Evolutionary conservation across 2,329 filamentous ascomycete species (phyloP).

Genomic region (Diaporthe vaccinii): DNA sequence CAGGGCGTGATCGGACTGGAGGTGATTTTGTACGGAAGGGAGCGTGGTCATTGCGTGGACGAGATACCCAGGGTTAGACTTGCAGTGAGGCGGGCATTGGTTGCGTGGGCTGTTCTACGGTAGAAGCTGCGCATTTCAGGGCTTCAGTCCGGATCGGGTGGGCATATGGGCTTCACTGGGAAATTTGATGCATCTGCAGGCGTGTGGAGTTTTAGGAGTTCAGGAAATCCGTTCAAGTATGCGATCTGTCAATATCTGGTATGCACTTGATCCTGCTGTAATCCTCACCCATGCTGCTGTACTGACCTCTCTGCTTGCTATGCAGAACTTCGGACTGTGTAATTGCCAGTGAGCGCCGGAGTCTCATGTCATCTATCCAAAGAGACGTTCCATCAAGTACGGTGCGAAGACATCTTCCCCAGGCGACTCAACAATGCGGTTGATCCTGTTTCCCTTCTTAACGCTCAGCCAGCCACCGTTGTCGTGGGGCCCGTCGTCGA

Average conservation of each 20-base stretch:
- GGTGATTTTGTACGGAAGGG: not conserved
- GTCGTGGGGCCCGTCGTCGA: slow-evolving; percentile 75
- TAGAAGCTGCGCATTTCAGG: not conserved
- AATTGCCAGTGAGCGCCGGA: not conserved
- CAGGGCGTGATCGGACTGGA: not conserved
- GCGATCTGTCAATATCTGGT: slow-evolving; percentile 10
- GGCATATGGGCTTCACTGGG: slow-evolving; percentile 24
- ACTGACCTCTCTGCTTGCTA: not conserved
- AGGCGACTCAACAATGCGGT: slow-evolving; percentile 78
- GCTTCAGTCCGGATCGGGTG: slow-evolving; percentile 9
- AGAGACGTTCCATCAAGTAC: slow-evolving; percentile 75
- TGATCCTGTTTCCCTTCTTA: slow-evolving; percentile 83
- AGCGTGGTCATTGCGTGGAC: slow-evolving; percentile 29
- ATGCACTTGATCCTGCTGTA: not conserved
- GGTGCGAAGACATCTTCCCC: slow-evolving; percentile 76
- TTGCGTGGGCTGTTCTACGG: slow-evolving; percentile 10
- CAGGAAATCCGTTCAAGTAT: not conserved
- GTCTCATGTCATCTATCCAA: slow-evolving; percentile 56
- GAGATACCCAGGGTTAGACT: slow-evolving; percentile 38
- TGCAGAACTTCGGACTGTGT: not conserved
- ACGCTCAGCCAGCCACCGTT: slow-evolving; percentile 81
- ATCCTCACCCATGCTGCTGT: not conserved
- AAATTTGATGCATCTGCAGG: slow-evolving; percentile 36
- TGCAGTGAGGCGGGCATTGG: slow-evolving; percentile 9
- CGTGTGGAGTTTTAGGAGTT: slow-evolving; percentile 36